These are phyloP conservation scores for Achlya hypogyna DNA, from an alignment of 352 stramenopile genomes.

Conservation along the genomic window DNA sequence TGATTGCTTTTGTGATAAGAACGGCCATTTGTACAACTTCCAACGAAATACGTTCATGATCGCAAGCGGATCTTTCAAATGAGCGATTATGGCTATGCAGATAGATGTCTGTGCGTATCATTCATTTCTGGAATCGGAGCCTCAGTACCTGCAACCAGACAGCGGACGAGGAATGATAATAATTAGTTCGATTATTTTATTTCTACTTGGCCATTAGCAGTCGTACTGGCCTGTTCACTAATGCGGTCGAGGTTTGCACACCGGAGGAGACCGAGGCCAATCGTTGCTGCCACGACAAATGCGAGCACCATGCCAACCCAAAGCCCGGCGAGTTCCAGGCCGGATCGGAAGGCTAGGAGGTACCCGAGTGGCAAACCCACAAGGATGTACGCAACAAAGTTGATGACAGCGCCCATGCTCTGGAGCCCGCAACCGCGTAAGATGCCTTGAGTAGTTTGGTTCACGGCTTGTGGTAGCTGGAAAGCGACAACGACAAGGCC, in stretches of 20 bases:
- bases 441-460: constrained; percentile 24
- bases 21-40: no score
- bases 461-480: constrained; percentile 29
- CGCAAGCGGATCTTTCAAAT: no score
- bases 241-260: background rate
- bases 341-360: constrained; percentile 19
- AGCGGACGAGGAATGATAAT: no score
- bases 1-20: no score
- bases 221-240: background rate
- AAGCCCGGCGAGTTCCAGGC: constrained; percentile 20
- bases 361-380: constrained; percentile 28
- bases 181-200: no score
- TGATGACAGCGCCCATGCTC: constrained; percentile 22
- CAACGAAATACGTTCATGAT: no score
- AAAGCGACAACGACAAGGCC: constrained; percentile 25
- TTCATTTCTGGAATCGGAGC: no score
- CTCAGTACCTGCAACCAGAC: no score
- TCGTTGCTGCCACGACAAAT: background rate
- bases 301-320: constrained; percentile 25
- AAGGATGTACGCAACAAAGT: constrained; percentile 31
- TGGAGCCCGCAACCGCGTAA: constrained; percentile 26
- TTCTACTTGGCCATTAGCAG: background rate
- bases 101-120: no score
- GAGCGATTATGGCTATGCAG: no score
- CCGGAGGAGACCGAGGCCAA: background rate